phyloP scores from a whole-genome alignment of 441 rosid genomes.

The Gossypium lobatum region DNA sequence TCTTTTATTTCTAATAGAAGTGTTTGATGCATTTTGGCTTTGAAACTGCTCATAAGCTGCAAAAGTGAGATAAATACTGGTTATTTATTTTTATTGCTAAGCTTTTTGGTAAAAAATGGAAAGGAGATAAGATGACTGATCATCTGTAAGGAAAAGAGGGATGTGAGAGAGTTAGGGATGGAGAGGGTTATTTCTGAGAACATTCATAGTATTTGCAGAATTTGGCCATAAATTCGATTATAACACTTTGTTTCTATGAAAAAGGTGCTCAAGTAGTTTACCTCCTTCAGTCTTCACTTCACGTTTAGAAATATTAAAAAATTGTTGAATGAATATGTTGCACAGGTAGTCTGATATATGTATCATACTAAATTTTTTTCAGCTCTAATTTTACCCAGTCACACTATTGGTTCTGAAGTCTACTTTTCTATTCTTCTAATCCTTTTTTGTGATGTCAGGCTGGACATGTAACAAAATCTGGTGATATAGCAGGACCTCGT shows the following conservation, averaged over 20 bases:
- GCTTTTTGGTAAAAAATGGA: background rate
- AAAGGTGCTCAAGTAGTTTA: background rate
- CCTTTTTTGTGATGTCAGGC: constrained; percentile 37
- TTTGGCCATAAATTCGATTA: background rate
- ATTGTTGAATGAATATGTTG: background rate
- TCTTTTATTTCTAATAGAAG: background rate
- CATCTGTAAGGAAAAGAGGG: background rate
- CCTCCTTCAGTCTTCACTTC: background rate
- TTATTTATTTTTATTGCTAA: constrained; percentile 1
- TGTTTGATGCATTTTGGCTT: background rate
- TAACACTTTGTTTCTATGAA: background rate
- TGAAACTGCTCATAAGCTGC: background rate
- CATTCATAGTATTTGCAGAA: background rate
- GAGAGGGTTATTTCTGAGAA: background rate
- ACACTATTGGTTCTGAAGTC: constrained; percentile 3
- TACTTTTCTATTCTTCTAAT: background rate
- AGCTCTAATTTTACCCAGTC: background rate
- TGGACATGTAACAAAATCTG: constrained; percentile 90
- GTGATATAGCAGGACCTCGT: constrained; percentile 97
- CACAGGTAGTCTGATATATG: constrained; percentile 1
- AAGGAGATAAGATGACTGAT: background rate
- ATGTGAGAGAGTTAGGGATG: background rate
- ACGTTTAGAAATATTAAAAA: background rate
- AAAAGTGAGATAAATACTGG: background rate
- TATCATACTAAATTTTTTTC: background rate